A percentile compares a stretch with the other conserved stretches of the same genome.
These are phyloP conservation scores for Diaporthe batatas DNA, from an alignment of 2,329 filamentous ascomycete species.

Conservation along the genomic window DNA sequence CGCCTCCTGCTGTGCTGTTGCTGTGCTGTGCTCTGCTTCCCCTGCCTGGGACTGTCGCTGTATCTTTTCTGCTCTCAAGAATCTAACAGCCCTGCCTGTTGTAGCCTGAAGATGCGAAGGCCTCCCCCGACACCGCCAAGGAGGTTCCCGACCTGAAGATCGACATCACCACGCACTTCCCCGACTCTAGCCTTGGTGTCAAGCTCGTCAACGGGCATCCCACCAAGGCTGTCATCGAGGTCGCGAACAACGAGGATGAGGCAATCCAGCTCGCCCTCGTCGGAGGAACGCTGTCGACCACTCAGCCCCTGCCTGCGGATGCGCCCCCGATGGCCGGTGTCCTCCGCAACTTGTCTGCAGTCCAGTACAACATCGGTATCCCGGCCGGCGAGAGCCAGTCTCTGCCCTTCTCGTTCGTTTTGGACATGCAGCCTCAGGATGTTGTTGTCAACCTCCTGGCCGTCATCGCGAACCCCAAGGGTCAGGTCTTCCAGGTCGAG, in stretches of 20 bases:
- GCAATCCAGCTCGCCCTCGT: constrained; percentile 83
- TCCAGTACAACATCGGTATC: constrained; percentile 80
- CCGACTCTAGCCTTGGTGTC: constrained; percentile 85
- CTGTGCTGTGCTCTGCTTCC: neutral
- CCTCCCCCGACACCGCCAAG: constrained; percentile 44
- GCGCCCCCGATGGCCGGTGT: constrained; percentile 66
- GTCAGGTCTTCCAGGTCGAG: constrained; percentile 79
- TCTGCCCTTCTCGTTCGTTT: constrained; percentile 86
- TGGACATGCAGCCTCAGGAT: constrained; percentile 94
- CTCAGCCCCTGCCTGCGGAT: constrained; percentile 64
- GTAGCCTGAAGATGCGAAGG: constrained; percentile 45
- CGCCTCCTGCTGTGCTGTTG: neutral
- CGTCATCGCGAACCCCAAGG: constrained; percentile 76
- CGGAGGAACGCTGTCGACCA: constrained; percentile 78
- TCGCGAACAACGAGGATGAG: constrained; percentile 85
- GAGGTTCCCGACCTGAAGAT: constrained; percentile 68
- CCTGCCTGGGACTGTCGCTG: neutral
- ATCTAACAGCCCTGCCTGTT: constrained; percentile 31
- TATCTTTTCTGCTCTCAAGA: neutral
- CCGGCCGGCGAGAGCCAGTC: constrained; percentile 81
- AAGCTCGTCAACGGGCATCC: constrained; percentile 95
- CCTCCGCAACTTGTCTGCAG: constrained; percentile 86
- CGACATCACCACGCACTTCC: constrained; percentile 73
- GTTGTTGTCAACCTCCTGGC: constrained; percentile 82
- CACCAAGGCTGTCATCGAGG: constrained; percentile 83